Evolutionary conservation across 164 flowering plant species (phyloP).

Genomic region (Kalanchoe fedtschenkoi): DNA sequence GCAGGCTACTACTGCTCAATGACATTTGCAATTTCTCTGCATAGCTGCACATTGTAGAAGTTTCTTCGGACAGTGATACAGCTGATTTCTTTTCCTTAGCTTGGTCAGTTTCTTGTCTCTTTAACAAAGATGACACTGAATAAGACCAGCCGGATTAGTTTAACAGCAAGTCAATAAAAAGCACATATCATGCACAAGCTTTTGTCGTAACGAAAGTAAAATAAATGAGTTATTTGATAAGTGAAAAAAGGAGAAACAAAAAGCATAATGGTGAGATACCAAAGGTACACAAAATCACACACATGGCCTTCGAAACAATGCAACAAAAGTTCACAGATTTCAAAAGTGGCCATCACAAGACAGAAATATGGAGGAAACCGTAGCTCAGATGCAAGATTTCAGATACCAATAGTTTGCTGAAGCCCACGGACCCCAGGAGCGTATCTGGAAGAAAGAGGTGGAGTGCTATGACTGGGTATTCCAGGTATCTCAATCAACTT

Average conservation of each 20-base stretch:
- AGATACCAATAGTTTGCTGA: conserved; percentile 86
- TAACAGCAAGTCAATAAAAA: neutral
- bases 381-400: neutral
- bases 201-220: neutral
- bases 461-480: conserved; percentile 54
- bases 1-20: neutral
- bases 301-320: too few species aligned
- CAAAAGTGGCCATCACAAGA: neutral
- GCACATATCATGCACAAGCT: neutral
- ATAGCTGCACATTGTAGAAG: conserved; percentile 5
- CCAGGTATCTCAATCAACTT: conserved; percentile 52
- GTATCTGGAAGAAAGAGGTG: conserved; percentile 76
- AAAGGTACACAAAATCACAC: too few species aligned
- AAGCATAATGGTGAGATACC: too few species aligned
- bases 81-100: conserved; percentile 16
- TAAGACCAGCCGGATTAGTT: neutral
- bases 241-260: neutral
- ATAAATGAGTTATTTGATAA: neutral
- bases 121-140: conserved; percentile 65
- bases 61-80: conserved; percentile 14
- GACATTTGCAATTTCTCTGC: conserved; percentile 11
- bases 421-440: conserved; percentile 66
- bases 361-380: neutral
- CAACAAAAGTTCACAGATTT: neutral
- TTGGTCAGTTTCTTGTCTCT: conserved; percentile 31